These are phyloP conservation scores for Zygosaccharomyces bisporus DNA, from an alignment of 805 yeast species.

Conservation along the genomic window DNA sequence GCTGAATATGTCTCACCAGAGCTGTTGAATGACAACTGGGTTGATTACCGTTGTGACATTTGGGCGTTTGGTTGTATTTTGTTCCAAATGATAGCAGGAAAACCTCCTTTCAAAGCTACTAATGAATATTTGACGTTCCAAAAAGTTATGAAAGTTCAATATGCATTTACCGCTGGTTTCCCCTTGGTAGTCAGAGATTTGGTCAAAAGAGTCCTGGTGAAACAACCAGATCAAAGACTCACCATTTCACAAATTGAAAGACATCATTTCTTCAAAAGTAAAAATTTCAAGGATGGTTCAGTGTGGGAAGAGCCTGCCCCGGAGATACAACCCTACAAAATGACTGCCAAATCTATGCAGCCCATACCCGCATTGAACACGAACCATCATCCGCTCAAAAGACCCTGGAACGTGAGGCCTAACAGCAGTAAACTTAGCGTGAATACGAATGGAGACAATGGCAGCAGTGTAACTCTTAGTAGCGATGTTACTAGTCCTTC, in stretches of 20 bases:
- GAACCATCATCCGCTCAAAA: slow-evolving; percentile 10
- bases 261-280: slow-evolving; percentile 58
- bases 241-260: slow-evolving; percentile 53
- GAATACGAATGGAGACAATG: background rate
- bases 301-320: slow-evolving; percentile 64
- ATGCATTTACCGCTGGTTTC: slow-evolving; percentile 81
- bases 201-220: slow-evolving; percentile 61
- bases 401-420: slow-evolving; percentile 17
- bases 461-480: slow-evolving; percentile 3
- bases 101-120: slow-evolving; percentile 81
- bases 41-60: slow-evolving; percentile 92
- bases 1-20: slow-evolving; percentile 86
- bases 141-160: slow-evolving; percentile 73
- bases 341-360: slow-evolving; percentile 75
- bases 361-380: slow-evolving; percentile 54
- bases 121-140: slow-evolving; percentile 81
- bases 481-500: background rate
- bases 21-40: slow-evolving; percentile 66
- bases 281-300: slow-evolving; percentile 52
- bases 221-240: slow-evolving; percentile 61
- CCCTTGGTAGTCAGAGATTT: slow-evolving; percentile 70
- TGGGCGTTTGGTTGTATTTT: slow-evolving; percentile 98
- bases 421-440: background rate
- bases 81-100: slow-evolving; percentile 93
- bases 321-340: slow-evolving; percentile 64